Percentiles rank a stretch among this genome's conserved stretches.
These are phyloP conservation scores for Exsudoporus frostii DNA, from an alignment of 768 basidiomycete genomes.

Conservation along the genomic window DNA sequence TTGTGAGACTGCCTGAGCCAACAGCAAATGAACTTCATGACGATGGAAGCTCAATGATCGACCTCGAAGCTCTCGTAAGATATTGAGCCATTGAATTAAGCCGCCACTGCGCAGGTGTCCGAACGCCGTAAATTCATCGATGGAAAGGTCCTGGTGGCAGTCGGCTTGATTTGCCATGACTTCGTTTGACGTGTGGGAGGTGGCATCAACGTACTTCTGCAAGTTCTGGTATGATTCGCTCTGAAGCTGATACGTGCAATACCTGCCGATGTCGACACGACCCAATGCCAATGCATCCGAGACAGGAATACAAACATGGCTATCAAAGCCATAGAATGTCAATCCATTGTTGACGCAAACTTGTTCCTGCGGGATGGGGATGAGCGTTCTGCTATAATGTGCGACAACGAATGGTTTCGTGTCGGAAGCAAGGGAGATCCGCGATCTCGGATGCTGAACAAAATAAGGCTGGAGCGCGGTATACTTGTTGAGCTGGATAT, in stretches of 20 bases:
- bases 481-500: constrained; percentile 16
- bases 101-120: constrained; percentile 31
- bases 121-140: constrained; percentile 47
- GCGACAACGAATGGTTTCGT: constrained; percentile 19
- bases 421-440: constrained; percentile 24
- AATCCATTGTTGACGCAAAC: constrained; percentile 37
- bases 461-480: constrained; percentile 8
- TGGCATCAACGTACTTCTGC: constrained; percentile 34
- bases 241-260: constrained; percentile 35
- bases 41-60: constrained; percentile 38
- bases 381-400: constrained; percentile 11
- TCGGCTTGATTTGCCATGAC: constrained; percentile 40
- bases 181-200: constrained; percentile 41
- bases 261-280: constrained; percentile 10
- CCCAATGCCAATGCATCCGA: constrained; percentile 19
- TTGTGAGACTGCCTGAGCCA: constrained; percentile 45
- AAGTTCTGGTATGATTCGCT: constrained; percentile 33
- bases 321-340: constrained; percentile 31
- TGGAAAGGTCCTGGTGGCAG: constrained; percentile 38
- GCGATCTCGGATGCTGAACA: constrained; percentile 12
- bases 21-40: constrained; percentile 39
- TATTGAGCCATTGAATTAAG: constrained; percentile 45
- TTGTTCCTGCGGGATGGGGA: constrained; percentile 8
- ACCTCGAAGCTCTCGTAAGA: constrained; percentile 41
- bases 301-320: constrained; percentile 8